These are phyloP conservation scores for Arabidopsis hybrid DNA, from an alignment of 441 rosid genomes.

Conservation along the genomic window DNA sequence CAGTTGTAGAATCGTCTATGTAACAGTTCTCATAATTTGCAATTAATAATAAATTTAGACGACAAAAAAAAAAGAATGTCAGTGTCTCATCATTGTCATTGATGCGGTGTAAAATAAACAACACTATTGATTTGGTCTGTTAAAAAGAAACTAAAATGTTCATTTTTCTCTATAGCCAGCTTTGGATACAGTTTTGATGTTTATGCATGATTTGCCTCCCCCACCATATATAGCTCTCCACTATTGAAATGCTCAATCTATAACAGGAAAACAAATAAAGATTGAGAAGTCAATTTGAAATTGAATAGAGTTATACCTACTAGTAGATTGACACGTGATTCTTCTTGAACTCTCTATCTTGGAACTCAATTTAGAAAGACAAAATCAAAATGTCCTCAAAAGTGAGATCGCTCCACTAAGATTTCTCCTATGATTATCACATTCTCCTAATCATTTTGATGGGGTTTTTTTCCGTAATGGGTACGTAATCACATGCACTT, in stretches of 20 bases:
- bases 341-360: slow-evolving; percentile 35
- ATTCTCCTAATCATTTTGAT: slow-evolving; percentile 27
- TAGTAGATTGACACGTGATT: slow-evolving; percentile 36
- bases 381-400: slow-evolving; percentile 21
- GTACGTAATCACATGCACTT: background rate
- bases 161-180: background rate
- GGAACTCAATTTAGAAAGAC: slow-evolving; percentile 7
- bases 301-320: slow-evolving; percentile 29
- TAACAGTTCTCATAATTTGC: no score
- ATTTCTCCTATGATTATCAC: slow-evolving; percentile 9
- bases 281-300: slow-evolving; percentile 37
- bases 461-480: background rate
- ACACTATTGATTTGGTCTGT: slow-evolving; percentile 11
- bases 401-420: slow-evolving; percentile 36
- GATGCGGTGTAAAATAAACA: slow-evolving; percentile 23
- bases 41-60: no score
- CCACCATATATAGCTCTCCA: slow-evolving; percentile 33
- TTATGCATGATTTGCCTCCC: slow-evolving; percentile 23
- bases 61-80: no score
- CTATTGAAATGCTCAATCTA: slow-evolving; percentile 26
- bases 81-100: slow-evolving; percentile 32
- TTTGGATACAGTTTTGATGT: slow-evolving; percentile 14
- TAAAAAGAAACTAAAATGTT: slow-evolving; percentile 8
- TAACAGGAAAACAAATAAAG: slow-evolving; percentile 3
- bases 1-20: no score